A percentile compares a stretch with the other conserved stretches of the same genome.
These are phyloP conservation scores for Penicillium sp. DNA, from an alignment of 2,329 filamentous ascomycete species.

Conservation along the genomic window DNA sequence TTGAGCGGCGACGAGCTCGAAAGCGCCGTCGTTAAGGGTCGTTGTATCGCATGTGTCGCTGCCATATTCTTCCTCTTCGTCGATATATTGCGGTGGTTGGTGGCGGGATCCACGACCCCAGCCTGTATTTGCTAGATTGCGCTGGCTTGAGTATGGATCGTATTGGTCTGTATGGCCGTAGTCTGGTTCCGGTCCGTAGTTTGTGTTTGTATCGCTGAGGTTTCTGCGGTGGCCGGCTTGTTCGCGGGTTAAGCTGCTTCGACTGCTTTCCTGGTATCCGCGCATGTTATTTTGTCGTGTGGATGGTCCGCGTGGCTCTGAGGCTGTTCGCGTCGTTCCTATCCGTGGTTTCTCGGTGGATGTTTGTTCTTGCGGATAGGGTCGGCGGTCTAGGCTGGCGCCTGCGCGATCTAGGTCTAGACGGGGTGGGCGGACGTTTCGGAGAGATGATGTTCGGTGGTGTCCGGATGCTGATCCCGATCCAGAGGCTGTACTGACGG, in stretches of 20 bases:
- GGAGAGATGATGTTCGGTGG: constrained; percentile 50
- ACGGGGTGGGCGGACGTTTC: constrained; percentile 49
- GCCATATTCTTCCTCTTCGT: constrained; percentile 77
- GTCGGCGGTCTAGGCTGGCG: constrained; percentile 35
- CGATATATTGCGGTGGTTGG: constrained; percentile 64
- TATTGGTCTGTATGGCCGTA: constrained; percentile 52
- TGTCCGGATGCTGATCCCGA: constrained; percentile 22
- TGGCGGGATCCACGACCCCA: constrained; percentile 34
- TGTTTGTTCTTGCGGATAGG: constrained; percentile 17
- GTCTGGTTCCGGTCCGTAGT: constrained; percentile 22
- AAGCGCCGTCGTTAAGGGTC: constrained; percentile 72
- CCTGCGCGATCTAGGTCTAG: constrained; percentile 41
- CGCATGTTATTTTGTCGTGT: constrained; percentile 34
- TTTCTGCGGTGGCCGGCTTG: constrained; percentile 31
- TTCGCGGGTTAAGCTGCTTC: constrained; percentile 33
- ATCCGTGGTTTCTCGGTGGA: constrained; percentile 42
- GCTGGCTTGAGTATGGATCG: constrained; percentile 66
- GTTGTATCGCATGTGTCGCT: constrained; percentile 68
- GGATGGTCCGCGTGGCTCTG: constrained; percentile 51
- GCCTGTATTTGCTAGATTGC: constrained; percentile 43
- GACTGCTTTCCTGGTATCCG: constrained; percentile 31
- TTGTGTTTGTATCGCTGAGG: constrained; percentile 31
- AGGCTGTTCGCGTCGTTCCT: constrained; percentile 52
- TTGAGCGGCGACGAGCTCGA: constrained; percentile 69
- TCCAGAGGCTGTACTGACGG: constrained; percentile 41